Evolutionary conservation across 495 filamentous ascomycete genomes (phyloP), one percentile per base, ranked within the genome.

Genomic region (Talaromyces stipitatus): DNA sequence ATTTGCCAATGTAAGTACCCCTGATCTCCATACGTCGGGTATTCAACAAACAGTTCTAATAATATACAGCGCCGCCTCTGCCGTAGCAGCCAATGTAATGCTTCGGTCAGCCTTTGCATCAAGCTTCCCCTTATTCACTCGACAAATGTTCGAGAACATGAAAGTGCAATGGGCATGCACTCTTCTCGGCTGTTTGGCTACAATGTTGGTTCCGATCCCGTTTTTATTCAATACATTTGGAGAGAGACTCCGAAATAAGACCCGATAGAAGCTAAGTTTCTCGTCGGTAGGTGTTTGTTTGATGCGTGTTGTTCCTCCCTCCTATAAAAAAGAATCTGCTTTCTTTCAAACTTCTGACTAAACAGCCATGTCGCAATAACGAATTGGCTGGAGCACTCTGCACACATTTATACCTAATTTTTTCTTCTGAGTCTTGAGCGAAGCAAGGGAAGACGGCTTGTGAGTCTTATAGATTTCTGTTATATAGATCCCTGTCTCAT

Each of bases 31-130:
- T 41, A 5, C 4, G 12, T n/a, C n/a, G n/a, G n/a, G n/a, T n/a
- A n/a, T 10, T 30, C 11, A 9, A 41, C 11, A 14, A 41, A 41
- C 11, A 41, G n/a, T 14, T 41, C 14, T 7, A 8, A 14, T 20
- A 41, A 41, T 20, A 20, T 41, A 41, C 47, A 80, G 74, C 60
- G 88, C 86, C 11, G 87, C 88, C 46, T 90, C 87, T 1, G 87
- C 88, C 32, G 87, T 92, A 50, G 89, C 89, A 10, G 89, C 83
- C 22, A 92, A 92, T 69, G 91, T 88, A 2, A 88, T 92, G 70
- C 72, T 91, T 7, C 85, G 89, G 10, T 89, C 85, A 4, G 68
- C 86, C 5, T 81, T 80, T 50, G 88, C 84, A 27, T 83, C 85
- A 4, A 83, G 77, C 1, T 92, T 92, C 71, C 89, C 89, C 3